These are phyloP conservation scores for Xylaria curta DNA, from an alignment of 495 filamentous ascomycete species.

Conservation along the genomic window DNA sequence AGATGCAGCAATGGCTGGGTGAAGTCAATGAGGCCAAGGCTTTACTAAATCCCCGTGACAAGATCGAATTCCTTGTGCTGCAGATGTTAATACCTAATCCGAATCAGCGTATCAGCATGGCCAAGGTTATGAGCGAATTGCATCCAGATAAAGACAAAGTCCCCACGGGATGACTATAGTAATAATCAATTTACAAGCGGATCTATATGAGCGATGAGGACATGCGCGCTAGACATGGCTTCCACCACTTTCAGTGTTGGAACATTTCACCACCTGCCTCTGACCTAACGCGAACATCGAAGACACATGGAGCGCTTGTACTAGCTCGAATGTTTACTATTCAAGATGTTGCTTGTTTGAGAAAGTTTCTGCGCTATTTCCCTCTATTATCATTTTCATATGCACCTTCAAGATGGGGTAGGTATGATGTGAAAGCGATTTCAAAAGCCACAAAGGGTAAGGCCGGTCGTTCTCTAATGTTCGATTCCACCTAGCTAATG, in stretches of 20 bases:
- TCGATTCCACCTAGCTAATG: not conserved
- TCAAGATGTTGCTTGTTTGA: not conserved
- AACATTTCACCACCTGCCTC: not conserved
- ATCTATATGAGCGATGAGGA: not conserved
- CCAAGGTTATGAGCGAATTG: slow-evolving; percentile 45
- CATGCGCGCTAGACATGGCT: not conserved
- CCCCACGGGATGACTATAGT: not conserved
- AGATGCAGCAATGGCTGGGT: slow-evolving; percentile 55
- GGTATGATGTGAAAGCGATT: not conserved
- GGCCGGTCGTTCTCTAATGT: not conserved
- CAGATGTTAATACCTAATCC: slow-evolving; percentile 56
- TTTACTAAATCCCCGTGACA: slow-evolving; percentile 45
- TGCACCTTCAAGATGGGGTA: not conserved
- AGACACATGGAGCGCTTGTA: not conserved
- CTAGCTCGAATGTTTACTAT: not conserved
- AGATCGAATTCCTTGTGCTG: slow-evolving; percentile 48
- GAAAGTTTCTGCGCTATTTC: not conserved
- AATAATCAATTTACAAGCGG: not conserved
- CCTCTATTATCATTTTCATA: not conserved
- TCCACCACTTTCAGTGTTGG: not conserved
- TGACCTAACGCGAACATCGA: not conserved
- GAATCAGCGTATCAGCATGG: slow-evolving; percentile 50
- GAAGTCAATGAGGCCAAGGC: slow-evolving; percentile 49
- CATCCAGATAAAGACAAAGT: slow-evolving; percentile 37
- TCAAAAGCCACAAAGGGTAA: slow-evolving; percentile 4